phyloP scores from a whole-genome alignment of 1,284 basidiomycete species.

The Ustilago nuda region DNA sequence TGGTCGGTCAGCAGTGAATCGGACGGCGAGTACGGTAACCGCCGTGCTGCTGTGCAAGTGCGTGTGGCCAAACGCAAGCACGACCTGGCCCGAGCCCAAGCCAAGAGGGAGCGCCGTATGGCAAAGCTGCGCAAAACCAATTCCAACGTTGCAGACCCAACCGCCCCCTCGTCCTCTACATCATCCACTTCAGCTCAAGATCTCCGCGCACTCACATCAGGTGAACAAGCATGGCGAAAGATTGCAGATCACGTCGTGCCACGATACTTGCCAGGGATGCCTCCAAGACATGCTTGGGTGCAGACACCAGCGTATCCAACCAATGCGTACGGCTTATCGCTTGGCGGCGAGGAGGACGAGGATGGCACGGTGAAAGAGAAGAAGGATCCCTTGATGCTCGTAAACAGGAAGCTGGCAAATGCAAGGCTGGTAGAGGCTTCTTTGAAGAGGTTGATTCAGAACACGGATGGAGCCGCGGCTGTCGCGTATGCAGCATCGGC shows the following conservation, averaged over 20 bases:
- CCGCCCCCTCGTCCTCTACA: neutral
- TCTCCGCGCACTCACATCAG: constrained; percentile 36
- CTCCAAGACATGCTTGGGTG: constrained; percentile 60
- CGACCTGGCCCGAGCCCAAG: constrained; percentile 8
- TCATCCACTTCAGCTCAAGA: constrained; percentile 22
- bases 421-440: constrained; percentile 59
- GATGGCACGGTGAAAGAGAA: constrained; percentile 13
- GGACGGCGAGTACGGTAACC: constrained; percentile 33
- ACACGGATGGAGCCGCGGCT: constrained; percentile 55
- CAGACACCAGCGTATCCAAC: constrained; percentile 57
- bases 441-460: constrained; percentile 52
- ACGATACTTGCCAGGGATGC: constrained; percentile 54
- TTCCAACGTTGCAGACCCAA: neutral
- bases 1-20: constrained; percentile 49
- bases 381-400: constrained; percentile 48
- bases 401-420: constrained; percentile 60
- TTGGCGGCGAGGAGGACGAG: constrained; percentile 17
- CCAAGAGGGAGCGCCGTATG: constrained; percentile 29
- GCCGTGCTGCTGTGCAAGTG: constrained; percentile 35
- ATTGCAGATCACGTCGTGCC: constrained; percentile 56
- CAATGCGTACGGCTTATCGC: constrained; percentile 34
- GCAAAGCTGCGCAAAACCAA: constrained; percentile 21
- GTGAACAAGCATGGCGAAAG: constrained; percentile 48
- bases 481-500: constrained; percentile 27
- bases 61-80: constrained; percentile 38